Evolutionary conservation across 495 filamentous ascomycete species (phyloP), one percentile per base, ranked within the genome.

Genomic region (Penicillium riverlandense): DNA sequence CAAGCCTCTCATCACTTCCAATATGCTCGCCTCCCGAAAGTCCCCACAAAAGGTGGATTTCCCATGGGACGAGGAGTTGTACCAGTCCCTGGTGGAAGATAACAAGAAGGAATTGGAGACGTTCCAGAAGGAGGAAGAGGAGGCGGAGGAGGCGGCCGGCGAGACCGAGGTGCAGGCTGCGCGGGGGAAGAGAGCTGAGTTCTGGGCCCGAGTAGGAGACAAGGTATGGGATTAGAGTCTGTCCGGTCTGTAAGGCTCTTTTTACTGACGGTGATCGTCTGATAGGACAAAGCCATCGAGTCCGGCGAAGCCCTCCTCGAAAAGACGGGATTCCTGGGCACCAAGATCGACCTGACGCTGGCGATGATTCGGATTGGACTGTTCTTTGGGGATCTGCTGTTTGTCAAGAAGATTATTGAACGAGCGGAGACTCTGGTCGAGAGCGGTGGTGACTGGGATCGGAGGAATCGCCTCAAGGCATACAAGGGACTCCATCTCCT

Each of bases 371-470:
- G 92, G 35, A 83, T 96, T 64, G 88, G 86, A 27, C 78, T 98
- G 37, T 97, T 97, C 73, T 98, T 95, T 56, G 88, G 86, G 47
- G 92, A 98, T 61, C 85, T 87, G 63, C 50, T 85, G 30, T 79
- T 87, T 13, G 92, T 95, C 42, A 95, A 90, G 78, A 95, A 94
- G 72, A 87, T 85, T 30, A 80, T 97, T 35, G 88, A 95, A 49
- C 83, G 92, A 8, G 92, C 92, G 48, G 85, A 88, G 71, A 78
- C 83, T 11, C 75, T 98, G 28, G 87, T 96, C 15, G 92, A 98
- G 56, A 86, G 80, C 47, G 92, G 92, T 53, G 92, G 92, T 52
- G 92, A 98, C 63, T 98, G 92, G 92, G 92, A 98, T 66, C 85
- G 92, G 27, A 83, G 92, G 59, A 98, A 98, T 67, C 85, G 92